Percentiles rank a stretch among this genome's conserved stretches.
Conservation (phyloP, 257 asterid genomes). For the Solanum arcanum region DNA sequence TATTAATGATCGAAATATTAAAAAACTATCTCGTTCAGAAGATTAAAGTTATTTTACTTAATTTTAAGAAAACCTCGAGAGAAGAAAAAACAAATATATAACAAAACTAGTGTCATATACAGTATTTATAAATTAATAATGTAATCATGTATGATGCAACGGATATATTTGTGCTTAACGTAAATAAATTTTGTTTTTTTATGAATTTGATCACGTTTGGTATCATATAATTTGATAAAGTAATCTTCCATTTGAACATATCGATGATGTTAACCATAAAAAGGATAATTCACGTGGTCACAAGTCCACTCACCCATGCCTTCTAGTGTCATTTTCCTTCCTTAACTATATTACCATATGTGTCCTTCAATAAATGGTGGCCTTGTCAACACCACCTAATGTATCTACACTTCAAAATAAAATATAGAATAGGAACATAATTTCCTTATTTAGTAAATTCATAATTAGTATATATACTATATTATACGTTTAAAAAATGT, state of each 20-base stretch:
- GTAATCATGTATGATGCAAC: neutral
- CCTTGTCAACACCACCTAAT: neutral
- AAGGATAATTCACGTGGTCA: neutral
- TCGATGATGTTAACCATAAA: neutral
- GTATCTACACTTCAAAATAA: neutral
- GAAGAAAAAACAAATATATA: neutral
- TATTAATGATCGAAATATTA: neutral
- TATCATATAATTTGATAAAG: neutral
- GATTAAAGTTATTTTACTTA: neutral
- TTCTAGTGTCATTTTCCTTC: neutral
- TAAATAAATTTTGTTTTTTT: neutral
- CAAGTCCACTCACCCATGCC: neutral
- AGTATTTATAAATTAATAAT: neutral
- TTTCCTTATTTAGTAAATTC: neutral
- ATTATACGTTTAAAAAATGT: neutral
- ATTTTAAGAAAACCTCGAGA: neutral
- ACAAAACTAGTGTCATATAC: neutral
- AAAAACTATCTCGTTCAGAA: neutral
- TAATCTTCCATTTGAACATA: neutral
- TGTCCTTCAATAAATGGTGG: neutral
- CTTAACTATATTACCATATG: neutral
- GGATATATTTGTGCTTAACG: too few relatives aligned
- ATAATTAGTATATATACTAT: neutral
- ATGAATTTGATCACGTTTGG: neutral
- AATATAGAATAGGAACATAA: neutral